phyloP scores from a whole-genome alignment of 306 rosid genomes.

The Prunus campanulata region DNA sequence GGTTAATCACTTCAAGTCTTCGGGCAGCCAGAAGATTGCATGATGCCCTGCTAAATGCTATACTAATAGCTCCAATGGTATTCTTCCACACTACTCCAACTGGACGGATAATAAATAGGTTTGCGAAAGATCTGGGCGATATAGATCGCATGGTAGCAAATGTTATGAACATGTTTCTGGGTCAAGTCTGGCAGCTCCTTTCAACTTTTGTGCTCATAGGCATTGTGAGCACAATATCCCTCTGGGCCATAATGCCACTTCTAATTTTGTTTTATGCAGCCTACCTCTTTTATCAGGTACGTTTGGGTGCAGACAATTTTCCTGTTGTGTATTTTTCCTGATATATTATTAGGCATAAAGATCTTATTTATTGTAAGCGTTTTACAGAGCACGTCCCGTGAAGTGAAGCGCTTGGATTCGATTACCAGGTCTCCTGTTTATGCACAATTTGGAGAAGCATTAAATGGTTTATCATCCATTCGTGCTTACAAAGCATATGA shows the following conservation, averaged over 20 bases:
- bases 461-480: constrained; percentile 77
- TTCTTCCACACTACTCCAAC: constrained; percentile 91
- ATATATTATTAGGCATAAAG: background rate
- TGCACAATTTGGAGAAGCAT: constrained; percentile 89
- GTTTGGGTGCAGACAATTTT: background rate
- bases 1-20: constrained; percentile 74
- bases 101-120: constrained; percentile 86
- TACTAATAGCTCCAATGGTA: constrained; percentile 74
- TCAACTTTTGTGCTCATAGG: constrained; percentile 82
- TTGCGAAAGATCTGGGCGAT: constrained; percentile 78
- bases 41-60: constrained; percentile 48
- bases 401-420: constrained; percentile 85
- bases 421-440: constrained; percentile 86
- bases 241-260: constrained; percentile 90
- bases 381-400: constrained; percentile 74
- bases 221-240: constrained; percentile 75
- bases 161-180: constrained; percentile 46
- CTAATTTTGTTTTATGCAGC: constrained; percentile 72
- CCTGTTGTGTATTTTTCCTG: background rate
- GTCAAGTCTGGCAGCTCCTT: constrained; percentile 80
- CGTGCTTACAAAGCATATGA: constrained; percentile 81
- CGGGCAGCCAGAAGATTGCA: constrained; percentile 71
- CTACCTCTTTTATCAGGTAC: constrained; percentile 80
- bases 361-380: background rate
- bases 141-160: constrained; percentile 62